Base-by-base conservation (phyloP, 1,139 yeast genomes). In the Blastobotrys petasosporus region DNA sequence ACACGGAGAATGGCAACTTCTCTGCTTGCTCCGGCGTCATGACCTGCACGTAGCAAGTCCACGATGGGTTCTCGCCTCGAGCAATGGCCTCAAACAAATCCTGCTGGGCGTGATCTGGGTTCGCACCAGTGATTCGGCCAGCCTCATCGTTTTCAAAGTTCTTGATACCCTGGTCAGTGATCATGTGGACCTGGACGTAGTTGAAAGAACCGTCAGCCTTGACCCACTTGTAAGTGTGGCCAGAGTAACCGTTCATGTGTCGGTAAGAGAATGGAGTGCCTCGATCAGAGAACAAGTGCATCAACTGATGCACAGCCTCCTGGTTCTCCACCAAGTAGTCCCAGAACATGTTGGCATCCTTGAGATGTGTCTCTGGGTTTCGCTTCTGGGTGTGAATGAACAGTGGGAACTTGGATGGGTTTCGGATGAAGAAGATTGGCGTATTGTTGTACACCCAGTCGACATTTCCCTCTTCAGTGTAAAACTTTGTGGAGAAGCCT, bases 361-460 rank as follows among this genome's bases (percentile, higher is more conserved):
- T 84, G 66, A 83, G 71, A 67, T 85, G 84, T 42, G 94, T 85
- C 68, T 84, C 79, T 41, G 94, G 94, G 69, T 83, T 79, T 64
- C 92, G 78, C 77, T 83, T 83, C 66, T 83, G 82, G n/a, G 95
- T 83, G 74, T 86, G 95, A 62, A 86, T 85, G 64, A 86, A 85
- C 67, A 82, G 82, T 44, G 94, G 94, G 73, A 86, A 86, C 73
- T 86, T 85, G 49, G 84, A 74, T 51, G 94, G 94, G 68, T 86
- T 92, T 64, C 95, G 78, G 55, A 86, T 73, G 70, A 86, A 86
- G 68, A 86, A 86, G 47, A 86, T 77, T 29, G 95, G 95, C 37
- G 95, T 86, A 74, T 86, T 86, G 75, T 85, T 86, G 74, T 81
- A 84, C 34, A 86, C 95, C 74, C 85, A 81, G 72, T 86, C 95